Evolutionary conservation across 805 yeast genomes (phyloP), one percentile per base, ranked within the genome.

Genomic region (Metschnikowia kunwiensis): DNA sequence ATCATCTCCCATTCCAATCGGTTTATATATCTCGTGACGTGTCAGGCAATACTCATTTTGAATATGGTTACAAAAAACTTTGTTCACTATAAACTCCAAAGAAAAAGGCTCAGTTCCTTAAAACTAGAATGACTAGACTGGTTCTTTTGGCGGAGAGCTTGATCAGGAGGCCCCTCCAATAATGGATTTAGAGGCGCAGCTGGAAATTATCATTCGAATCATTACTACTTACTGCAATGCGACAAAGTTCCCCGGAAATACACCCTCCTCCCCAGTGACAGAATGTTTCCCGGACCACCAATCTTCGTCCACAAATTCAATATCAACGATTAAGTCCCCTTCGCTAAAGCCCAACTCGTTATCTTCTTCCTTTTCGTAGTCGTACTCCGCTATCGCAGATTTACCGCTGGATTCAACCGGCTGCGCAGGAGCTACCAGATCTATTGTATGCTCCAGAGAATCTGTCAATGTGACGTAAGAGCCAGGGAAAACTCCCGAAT

Each of bases 241-340:
- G 32, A 93, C 97, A 57, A 85, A 87, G 63, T 86, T 88, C 27
- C 95, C 79, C 35, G 98, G 98, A 79, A 91, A 89, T 38, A 91
- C 69, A 40, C 93, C 93, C 48, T 75, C 73, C 49, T 78, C 83
- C 29, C 96, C 96, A 21, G 78, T 65, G 40, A 61, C 72, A 16
- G 57, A 39, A 50, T 81, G 72, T 44, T 77, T 79, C 34, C 98
- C 98, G 36, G 83, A 71, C 97, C 97, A 93, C 98, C 98, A 93
- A 57, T 86, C 96, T 30, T 86, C 96, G 51, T 88, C 95, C 12
- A 86, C 83, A 59, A 86, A 84, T 50, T 88, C 95, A 44, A 93
- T 83, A 42, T 87, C 84, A 13, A 78, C 68, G 44, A 93, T 87
- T 42, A 71, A 53, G 49, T 87, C 97, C 35, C 91, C 94, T 56